Conservation (phyloP, 1,139 yeast species). For the Taiozyma sp. region DNA sequence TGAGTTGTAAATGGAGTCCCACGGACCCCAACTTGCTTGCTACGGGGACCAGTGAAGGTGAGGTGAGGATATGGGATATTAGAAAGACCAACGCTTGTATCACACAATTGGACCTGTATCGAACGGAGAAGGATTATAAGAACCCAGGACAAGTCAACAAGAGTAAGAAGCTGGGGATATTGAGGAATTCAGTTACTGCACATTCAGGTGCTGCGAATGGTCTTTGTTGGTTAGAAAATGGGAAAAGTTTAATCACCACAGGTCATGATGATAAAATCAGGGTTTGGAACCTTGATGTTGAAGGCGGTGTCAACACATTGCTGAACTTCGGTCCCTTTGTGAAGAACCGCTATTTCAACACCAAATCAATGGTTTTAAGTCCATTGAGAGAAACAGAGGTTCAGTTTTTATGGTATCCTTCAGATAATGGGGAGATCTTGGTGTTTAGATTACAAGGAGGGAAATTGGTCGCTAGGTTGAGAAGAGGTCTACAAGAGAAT, state of each 20-base stretch:
- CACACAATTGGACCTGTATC: slow-evolving; percentile 43
- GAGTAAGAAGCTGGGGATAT: slow-evolving; percentile 22
- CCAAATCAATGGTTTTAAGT: slow-evolving; percentile 24
- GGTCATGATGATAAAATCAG: slow-evolving; percentile 77
- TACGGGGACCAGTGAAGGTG: slow-evolving; percentile 32
- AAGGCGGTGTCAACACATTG: slow-evolving; percentile 48
- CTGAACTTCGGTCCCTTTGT: slow-evolving; percentile 77
- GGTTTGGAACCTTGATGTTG: slow-evolving; percentile 57
- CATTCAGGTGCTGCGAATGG: slow-evolving; percentile 78
- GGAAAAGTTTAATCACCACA: slow-evolving; percentile 52
- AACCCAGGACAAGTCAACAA: slow-evolving; percentile 17
- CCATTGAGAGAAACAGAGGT: slow-evolving; percentile 40
- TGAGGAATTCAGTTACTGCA: slow-evolving; percentile 39
- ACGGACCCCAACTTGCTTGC: slow-evolving; percentile 25
- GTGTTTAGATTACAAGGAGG: slow-evolving; percentile 63
- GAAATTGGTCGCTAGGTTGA: slow-evolving; percentile 28
- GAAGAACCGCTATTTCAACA: slow-evolving; percentile 45
- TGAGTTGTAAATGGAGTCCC: slow-evolving; percentile 78
- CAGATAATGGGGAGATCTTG: slow-evolving; percentile 76
- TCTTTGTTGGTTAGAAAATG: slow-evolving; percentile 60
- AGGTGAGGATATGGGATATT: slow-evolving; percentile 68
- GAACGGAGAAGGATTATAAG: slow-evolving; percentile 25
- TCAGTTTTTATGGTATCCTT: slow-evolving; percentile 60
- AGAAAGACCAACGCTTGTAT: slow-evolving; percentile 63
- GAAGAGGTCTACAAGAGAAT: slow-evolving; percentile 17